Percentiles rank a stretch among this genome's conserved stretches.
phyloP scores from a whole-genome alignment of 805 yeast species.

The Candida insectorum region DNA sequence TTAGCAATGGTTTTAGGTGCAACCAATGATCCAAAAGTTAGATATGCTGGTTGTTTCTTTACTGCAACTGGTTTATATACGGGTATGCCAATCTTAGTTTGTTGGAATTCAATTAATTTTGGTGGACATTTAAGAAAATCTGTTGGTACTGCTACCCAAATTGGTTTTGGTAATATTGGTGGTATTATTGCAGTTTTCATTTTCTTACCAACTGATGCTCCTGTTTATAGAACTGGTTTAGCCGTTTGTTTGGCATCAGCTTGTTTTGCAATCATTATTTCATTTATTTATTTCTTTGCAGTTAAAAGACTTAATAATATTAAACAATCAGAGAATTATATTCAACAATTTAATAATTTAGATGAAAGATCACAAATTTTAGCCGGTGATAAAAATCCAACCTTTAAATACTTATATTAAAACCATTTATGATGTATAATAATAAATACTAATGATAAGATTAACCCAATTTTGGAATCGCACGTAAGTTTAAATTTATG shows the following conservation, averaged over 20 bases:
- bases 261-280: constrained; percentile 36
- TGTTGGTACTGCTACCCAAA: constrained; percentile 57
- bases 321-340: constrained; percentile 25
- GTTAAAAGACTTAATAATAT: constrained; percentile 20
- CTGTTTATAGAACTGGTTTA: constrained; percentile 56
- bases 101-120: constrained; percentile 63
- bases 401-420: constrained; percentile 27
- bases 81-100: constrained; percentile 65
- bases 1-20: constrained; percentile 52
- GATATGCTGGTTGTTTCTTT: constrained; percentile 66
- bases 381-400: constrained; percentile 37
- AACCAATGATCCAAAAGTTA: constrained; percentile 30
- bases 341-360: constrained; percentile 21
- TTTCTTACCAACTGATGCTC: constrained; percentile 54
- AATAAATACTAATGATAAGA: too few relatives aligned
- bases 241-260: constrained; percentile 48
- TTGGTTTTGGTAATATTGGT: constrained; percentile 73
- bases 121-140: constrained; percentile 62
- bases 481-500: background rate
- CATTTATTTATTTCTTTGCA: constrained; percentile 29
- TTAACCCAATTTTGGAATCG: background rate
- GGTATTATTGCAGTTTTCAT: constrained; percentile 63
- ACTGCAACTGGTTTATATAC: constrained; percentile 57
- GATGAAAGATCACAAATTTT: constrained; percentile 27
- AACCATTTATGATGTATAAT: too few relatives aligned